phyloP scores from a whole-genome alignment of 768 basidiomycete species.

The Mycena albidolilacea region DNA sequence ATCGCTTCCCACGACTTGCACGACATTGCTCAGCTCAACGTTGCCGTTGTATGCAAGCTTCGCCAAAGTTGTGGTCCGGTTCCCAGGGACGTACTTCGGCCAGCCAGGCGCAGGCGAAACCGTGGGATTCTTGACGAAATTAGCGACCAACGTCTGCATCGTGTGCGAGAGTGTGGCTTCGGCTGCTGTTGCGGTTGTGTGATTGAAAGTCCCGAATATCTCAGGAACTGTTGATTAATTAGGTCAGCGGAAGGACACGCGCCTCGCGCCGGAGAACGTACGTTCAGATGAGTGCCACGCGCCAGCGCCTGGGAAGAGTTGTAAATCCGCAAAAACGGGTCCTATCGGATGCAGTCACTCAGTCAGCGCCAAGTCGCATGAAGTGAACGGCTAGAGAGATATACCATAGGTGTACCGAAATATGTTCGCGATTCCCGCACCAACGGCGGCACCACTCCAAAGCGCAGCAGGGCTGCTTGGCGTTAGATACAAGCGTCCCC shows the following conservation, averaged over 20 bases:
- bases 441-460: slow-evolving; percentile 28
- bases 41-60: slow-evolving; percentile 42
- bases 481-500: too few relatives aligned
- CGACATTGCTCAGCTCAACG: slow-evolving; percentile 37
- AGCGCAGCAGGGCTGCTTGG: slow-evolving; percentile 34
- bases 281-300: slow-evolving; percentile 44
- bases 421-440: slow-evolving; percentile 35
- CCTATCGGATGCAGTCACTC: slow-evolving; percentile 3
- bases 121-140: slow-evolving; percentile 41
- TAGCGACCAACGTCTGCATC: slow-evolving; percentile 39
- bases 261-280: slow-evolving; percentile 1
- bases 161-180: slow-evolving; percentile 44
- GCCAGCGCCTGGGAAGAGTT: slow-evolving; percentile 41
- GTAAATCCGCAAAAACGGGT: slow-evolving; percentile 41
- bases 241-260: neutral
- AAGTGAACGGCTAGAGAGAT: neutral
- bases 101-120: slow-evolving; percentile 39
- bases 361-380: too few relatives aligned
- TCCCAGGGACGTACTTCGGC: slow-evolving; percentile 37
- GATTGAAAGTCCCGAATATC: slow-evolving; percentile 48
- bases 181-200: slow-evolving; percentile 40
- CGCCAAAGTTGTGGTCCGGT: slow-evolving; percentile 36
- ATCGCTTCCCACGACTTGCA: slow-evolving; percentile 33
- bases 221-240: slow-evolving; percentile 31
- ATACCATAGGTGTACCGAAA: slow-evolving; percentile 42